Conservation (phyloP, 441 rosid species). For the Isatis lusitanica region DNA sequence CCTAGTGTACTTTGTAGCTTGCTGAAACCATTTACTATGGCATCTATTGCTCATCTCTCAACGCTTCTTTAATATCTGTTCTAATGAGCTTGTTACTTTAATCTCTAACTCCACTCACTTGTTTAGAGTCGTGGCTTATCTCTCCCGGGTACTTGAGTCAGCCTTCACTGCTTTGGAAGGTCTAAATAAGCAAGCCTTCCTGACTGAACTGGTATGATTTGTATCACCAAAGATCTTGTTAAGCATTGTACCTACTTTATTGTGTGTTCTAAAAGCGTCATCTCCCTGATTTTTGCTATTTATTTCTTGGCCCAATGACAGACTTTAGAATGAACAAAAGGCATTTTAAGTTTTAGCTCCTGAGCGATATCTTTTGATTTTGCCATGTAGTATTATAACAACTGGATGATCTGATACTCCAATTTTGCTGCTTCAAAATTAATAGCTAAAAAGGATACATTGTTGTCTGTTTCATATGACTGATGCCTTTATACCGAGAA, state of each 20-base stretch:
- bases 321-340: not conserved
- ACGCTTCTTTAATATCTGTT: not conserved
- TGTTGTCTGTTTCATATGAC: not conserved
- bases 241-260: not conserved
- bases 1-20: constrained; percentile 7
- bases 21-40: constrained; percentile 1
- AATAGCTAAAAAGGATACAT: not conserved
- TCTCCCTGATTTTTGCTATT: not conserved
- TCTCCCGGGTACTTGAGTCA: constrained; percentile 95
- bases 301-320: not conserved
- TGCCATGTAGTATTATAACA: not conserved
- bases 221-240: constrained; percentile 8
- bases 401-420: not conserved
- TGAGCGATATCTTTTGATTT: not conserved
- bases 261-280: not conserved
- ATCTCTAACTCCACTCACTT: constrained; percentile 28
- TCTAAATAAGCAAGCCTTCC: constrained; percentile 97
- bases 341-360: not conserved
- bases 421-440: not conserved
- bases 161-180: constrained; percentile 97
- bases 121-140: constrained; percentile 90
- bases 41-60: not conserved
- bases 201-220: constrained; percentile 83
- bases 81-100: constrained; percentile 6
- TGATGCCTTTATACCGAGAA: constrained; percentile 9